These are phyloP conservation scores for Claviceps sp. DNA, from an alignment of 2,329 filamentous ascomycete species.

Conservation along the genomic window DNA sequence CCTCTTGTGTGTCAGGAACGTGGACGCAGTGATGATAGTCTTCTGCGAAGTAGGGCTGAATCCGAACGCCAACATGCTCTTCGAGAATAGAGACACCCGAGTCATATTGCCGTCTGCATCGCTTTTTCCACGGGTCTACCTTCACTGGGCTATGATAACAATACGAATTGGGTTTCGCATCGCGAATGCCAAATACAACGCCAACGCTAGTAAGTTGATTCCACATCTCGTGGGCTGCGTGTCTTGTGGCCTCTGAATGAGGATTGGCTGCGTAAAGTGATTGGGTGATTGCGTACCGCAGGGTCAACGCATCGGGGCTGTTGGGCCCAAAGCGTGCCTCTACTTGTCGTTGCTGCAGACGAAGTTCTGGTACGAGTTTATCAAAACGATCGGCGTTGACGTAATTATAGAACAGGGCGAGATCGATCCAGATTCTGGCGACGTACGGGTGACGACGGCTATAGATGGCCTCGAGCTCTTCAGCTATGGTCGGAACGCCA, in stretches of 20 bases:
- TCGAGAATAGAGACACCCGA: slow-evolving; percentile 23
- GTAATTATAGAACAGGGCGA: slow-evolving; percentile 27
- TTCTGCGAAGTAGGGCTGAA: slow-evolving; percentile 30
- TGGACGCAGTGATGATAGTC: slow-evolving; percentile 29
- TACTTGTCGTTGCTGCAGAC: slow-evolving; percentile 20
- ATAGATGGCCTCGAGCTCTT: slow-evolving; percentile 31
- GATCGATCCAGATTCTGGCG: slow-evolving; percentile 27
- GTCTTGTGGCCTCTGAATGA: slow-evolving; percentile 20
- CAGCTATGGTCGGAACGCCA: slow-evolving; percentile 27
- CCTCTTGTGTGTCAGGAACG: slow-evolving; percentile 22
- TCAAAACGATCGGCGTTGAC: slow-evolving; percentile 22
- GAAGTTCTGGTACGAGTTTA: slow-evolving; percentile 25
- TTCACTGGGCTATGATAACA: slow-evolving; percentile 32
- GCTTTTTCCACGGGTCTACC: slow-evolving; percentile 29
- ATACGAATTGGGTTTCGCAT: slow-evolving; percentile 24
- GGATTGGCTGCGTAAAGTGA: slow-evolving; percentile 23
- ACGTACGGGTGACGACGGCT: slow-evolving; percentile 30
- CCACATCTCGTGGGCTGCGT: slow-evolving; percentile 25
- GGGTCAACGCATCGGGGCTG: slow-evolving; percentile 21
- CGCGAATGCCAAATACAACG: slow-evolving; percentile 23
- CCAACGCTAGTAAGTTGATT: slow-evolving; percentile 21
- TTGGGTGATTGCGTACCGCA: slow-evolving; percentile 29
- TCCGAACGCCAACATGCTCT: slow-evolving; percentile 23
- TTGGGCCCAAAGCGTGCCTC: slow-evolving; percentile 21
- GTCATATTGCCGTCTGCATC: slow-evolving; percentile 28